Evolutionary conservation across 1,284 basidiomycete genomes (phyloP).

Genomic region (Cryptococcus floricola): DNA sequence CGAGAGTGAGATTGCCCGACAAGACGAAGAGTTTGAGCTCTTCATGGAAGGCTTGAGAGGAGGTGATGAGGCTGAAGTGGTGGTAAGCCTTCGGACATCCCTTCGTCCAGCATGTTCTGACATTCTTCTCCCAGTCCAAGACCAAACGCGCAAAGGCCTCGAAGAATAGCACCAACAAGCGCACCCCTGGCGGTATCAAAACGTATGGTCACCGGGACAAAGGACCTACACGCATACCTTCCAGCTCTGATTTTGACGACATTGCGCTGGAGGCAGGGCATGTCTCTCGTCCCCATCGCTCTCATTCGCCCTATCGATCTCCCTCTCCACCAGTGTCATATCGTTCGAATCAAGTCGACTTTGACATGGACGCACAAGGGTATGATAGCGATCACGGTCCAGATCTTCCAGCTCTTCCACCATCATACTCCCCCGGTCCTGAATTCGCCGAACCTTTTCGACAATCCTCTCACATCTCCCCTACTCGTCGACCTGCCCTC

Average conservation of each 20-base stretch:
- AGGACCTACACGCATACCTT: background rate
- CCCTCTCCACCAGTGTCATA: too few relatives aligned
- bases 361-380: too few relatives aligned
- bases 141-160: background rate
- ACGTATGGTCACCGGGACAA: slow-evolving; percentile 8
- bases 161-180: background rate
- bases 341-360: too few relatives aligned
- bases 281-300: background rate
- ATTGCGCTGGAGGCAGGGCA: background rate
- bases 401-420: too few relatives aligned
- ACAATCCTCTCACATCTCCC: too few relatives aligned
- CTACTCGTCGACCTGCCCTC: too few relatives aligned
- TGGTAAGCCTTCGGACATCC: too few relatives aligned
- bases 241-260: slow-evolving; percentile 2
- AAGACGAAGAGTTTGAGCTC: background rate
- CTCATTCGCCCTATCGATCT: too few relatives aligned
- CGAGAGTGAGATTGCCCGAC: background rate
- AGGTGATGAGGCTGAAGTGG: background rate
- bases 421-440: too few relatives aligned
- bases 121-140: background rate
- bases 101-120: too few relatives aligned
- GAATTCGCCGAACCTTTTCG: too few relatives aligned
- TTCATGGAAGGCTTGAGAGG: background rate
- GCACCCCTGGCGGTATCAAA: slow-evolving; percentile 7
- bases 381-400: too few relatives aligned